Percentiles rank a stretch among this genome's conserved stretches.
phyloP scores from a whole-genome alignment of 2,329 filamentous ascomycete species.

The Neonectria hederae region DNA sequence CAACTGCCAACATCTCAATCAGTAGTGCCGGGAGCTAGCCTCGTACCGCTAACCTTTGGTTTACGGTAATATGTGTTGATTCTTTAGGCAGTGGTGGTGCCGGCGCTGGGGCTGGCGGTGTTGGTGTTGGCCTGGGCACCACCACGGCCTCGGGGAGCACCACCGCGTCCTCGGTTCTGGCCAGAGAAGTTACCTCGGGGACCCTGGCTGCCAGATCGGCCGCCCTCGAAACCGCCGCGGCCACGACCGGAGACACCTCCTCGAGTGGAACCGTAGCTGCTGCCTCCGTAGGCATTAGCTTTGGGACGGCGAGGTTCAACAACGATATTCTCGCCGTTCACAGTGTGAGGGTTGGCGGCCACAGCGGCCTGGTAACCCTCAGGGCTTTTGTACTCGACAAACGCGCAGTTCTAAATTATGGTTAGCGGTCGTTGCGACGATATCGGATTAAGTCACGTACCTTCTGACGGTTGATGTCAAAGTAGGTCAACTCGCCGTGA shows the following conservation, averaged over 20 bases:
- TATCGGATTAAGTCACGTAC: slow-evolving; percentile 57
- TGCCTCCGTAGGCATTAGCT: slow-evolving; percentile 73
- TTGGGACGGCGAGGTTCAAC: slow-evolving; percentile 91
- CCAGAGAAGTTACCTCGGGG: slow-evolving; percentile 77
- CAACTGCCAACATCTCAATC: slow-evolving; percentile 5
- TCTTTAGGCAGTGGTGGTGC: slow-evolving; percentile 58
- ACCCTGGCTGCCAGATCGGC: slow-evolving; percentile 68
- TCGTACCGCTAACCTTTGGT: slow-evolving; percentile 9
- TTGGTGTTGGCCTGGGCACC: slow-evolving; percentile 54
- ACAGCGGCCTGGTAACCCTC: slow-evolving; percentile 86
- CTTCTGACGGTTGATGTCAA: slow-evolving; percentile 85
- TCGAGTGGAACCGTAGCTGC: slow-evolving; percentile 70
- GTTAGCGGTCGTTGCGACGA: slow-evolving; percentile 21
- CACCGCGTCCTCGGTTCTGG: slow-evolving; percentile 71
- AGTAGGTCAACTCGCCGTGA: slow-evolving; percentile 76
- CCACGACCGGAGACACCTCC: slow-evolving; percentile 70
- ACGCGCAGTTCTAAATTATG: slow-evolving; percentile 83
- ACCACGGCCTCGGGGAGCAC: slow-evolving; percentile 71
- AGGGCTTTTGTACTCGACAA: slow-evolving; percentile 87
- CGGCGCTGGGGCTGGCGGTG: not conserved
- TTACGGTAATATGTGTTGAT: slow-evolving; percentile 17
- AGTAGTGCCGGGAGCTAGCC: slow-evolving; percentile 11
- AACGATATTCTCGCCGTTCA: slow-evolving; percentile 83
- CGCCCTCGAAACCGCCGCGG: slow-evolving; percentile 71
- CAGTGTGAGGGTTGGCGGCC: slow-evolving; percentile 83